phyloP scores from a whole-genome alignment of 257 asterid genomes.

The Echites panduratus region DNA sequence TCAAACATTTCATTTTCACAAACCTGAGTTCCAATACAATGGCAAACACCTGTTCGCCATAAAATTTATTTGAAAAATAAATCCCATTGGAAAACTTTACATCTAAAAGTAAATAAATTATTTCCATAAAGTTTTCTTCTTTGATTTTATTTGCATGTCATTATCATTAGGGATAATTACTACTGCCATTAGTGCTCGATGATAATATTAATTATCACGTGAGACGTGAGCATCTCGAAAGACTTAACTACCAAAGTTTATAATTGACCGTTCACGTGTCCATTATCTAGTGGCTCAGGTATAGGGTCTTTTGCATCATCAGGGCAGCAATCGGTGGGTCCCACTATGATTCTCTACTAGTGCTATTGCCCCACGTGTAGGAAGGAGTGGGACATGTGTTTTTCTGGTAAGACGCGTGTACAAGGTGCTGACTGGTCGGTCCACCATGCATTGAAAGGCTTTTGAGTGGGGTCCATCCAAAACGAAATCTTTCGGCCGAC shows the following conservation, averaged over 20 bases:
- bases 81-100: conserved; percentile 10
- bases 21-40: conserved; percentile 28
- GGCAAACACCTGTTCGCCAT: conserved; percentile 34
- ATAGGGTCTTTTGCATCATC: not conserved
- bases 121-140: not conserved
- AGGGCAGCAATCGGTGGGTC: not conserved
- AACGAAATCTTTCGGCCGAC: conserved; percentile 36
- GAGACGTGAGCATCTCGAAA: conserved; percentile 32
- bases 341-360: not conserved
- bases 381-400: too few relatives aligned
- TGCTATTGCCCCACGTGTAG: not conserved
- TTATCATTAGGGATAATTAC: conserved; percentile 22
- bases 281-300: not conserved
- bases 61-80: conserved; percentile 6
- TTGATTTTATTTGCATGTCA: conserved; percentile 12
- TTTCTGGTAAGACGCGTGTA: conserved; percentile 36
- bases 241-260: too few relatives aligned
- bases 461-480: conserved; percentile 26
- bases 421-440: conserved; percentile 21
- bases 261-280: conserved; percentile 37
- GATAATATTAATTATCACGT: conserved; percentile 34
- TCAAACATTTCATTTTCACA: conserved; percentile 32
- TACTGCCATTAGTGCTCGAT: conserved; percentile 6
- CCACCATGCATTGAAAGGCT: conserved; percentile 28
- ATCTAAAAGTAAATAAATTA: not conserved